Evolutionary conservation across 2,329 filamentous ascomycete genomes (phyloP).

Genomic region (Xylaria sp.): DNA sequence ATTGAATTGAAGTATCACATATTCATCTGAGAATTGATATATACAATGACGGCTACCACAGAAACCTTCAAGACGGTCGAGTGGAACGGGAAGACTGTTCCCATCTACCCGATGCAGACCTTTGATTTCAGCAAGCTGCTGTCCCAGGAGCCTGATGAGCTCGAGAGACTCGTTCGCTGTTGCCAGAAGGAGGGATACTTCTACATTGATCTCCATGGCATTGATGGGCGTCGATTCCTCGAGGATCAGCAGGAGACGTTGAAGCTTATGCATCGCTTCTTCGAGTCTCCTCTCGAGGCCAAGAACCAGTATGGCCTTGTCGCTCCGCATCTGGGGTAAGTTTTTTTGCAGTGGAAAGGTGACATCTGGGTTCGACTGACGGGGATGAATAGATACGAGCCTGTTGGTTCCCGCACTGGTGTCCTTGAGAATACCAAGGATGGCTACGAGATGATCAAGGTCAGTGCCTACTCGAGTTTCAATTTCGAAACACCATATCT

Average conservation of each 20-base stretch:
- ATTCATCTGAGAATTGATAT: background rate
- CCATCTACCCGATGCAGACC: slow-evolving; percentile 48
- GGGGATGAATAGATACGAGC: slow-evolving; percentile 38
- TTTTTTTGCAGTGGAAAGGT: background rate
- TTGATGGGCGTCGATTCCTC: slow-evolving; percentile 49
- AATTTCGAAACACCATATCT: background rate
- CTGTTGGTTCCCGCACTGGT: slow-evolving; percentile 44
- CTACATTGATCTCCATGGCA: slow-evolving; percentile 48
- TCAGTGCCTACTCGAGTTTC: slow-evolving; percentile 11
- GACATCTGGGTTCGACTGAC: slow-evolving; percentile 1
- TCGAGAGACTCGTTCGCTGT: slow-evolving; percentile 45
- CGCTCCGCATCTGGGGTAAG: slow-evolving; percentile 47
- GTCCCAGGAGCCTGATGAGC: slow-evolving; percentile 49
- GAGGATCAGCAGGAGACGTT: slow-evolving; percentile 48
- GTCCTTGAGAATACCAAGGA: slow-evolving; percentile 45
- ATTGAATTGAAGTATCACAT: background rate
- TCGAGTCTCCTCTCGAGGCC: slow-evolving; percentile 45
- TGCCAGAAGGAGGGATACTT: slow-evolving; percentile 51
- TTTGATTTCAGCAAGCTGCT: slow-evolving; percentile 48
- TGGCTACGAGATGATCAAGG: slow-evolving; percentile 51
- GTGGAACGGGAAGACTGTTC: slow-evolving; percentile 45
- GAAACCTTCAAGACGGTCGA: slow-evolving; percentile 41
- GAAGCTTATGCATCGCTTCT: slow-evolving; percentile 52
- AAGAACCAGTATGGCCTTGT: slow-evolving; percentile 54
- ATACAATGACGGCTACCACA: slow-evolving; percentile 33